Conservation (phyloP, 768 basidiomycete genomes). For the Lentinula sp. region DNA sequence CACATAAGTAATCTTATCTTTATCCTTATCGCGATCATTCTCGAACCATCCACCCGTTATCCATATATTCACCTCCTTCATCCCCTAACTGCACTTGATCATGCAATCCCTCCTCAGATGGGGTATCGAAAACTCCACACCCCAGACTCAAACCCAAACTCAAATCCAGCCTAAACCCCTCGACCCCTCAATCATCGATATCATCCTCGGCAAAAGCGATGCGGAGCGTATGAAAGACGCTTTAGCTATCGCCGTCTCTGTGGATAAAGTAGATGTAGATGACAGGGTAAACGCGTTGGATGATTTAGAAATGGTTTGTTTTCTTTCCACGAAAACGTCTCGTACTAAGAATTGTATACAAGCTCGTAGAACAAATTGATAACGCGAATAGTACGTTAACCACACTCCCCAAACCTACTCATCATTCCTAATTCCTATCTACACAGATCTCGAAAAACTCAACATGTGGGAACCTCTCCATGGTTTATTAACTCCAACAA, state of each 20-base stretch:
- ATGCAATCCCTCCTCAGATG: slow-evolving; percentile 54
- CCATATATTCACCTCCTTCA: neutral
- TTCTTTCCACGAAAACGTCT: neutral
- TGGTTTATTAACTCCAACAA: slow-evolving; percentile 36
- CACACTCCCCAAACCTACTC: neutral
- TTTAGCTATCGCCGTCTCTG: slow-evolving; percentile 45
- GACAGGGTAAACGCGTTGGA: slow-evolving; percentile 69
- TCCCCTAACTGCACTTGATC: neutral
- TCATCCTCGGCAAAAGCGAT: slow-evolving; percentile 81
- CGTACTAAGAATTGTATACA: too few relatives aligned
- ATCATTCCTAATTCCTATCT: neutral
- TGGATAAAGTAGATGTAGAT: slow-evolving; percentile 49
- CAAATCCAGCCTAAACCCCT: slow-evolving; percentile 42
- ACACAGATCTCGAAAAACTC: slow-evolving; percentile 65
- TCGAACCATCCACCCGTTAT: neutral
- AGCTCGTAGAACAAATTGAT: slow-evolving; percentile 87
- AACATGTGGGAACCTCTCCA: slow-evolving; percentile 78
- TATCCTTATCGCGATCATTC: neutral
- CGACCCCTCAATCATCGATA: slow-evolving; percentile 80
- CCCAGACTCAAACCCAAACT: slow-evolving; percentile 18
- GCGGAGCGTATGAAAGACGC: slow-evolving; percentile 80
- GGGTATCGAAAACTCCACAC: slow-evolving; percentile 58
- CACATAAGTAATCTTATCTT: neutral
- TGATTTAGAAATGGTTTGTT: slow-evolving; percentile 78
- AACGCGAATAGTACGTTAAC: slow-evolving; percentile 69